Evolutionary conservation across 352 stramenopile genomes (phyloP), one percentile per base, ranked within the genome.

Genomic region (Aphanomyces stellatus): DNA sequence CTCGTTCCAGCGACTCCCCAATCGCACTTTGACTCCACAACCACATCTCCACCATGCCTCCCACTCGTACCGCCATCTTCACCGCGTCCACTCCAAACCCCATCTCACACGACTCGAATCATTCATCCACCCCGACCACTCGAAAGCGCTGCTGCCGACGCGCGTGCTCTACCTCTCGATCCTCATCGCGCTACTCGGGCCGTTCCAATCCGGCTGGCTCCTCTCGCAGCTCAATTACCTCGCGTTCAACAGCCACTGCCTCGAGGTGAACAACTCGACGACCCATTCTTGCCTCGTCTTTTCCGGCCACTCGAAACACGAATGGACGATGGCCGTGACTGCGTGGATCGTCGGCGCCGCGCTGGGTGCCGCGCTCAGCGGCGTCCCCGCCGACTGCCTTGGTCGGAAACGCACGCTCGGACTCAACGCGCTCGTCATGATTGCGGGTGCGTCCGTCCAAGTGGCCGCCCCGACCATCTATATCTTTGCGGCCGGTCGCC

Each of bases 301-400:
- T 64, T 72, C 80, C 19, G 78, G 78, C 2, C 80, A 87, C 61
- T 76, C 80, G 0, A 70, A 75, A 10, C 65, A 62, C 7, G 62
- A 88, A 37, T 90, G 81, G 81, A 84, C 72, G 4, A 78, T 78
- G 46, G 76, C 71, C 40, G 72, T 73, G 41, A 86, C 87, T 65
- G 71, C 71, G 27, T 88, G 79, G 79, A 76, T 88, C 61, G 65
- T 84, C 43, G 79, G 77, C 15, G 81, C 73, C 17, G 84, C 85
- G 72, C 22, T 81, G 62, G 78, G 80, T 10, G 67, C 67, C 60
- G 71, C 86, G 2, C 48, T 55, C 4, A 80, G 76, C 57, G 75
- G 76, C 3, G 51, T 30, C 19, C 51, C 79, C 10, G 62, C 76
- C 1, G 79, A 87, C 63, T 61, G 63, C 15, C 78, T 76, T 33